phyloP scores from a whole-genome alignment of 1,139 yeast genomes.

The Candida glucosophila region DNA sequence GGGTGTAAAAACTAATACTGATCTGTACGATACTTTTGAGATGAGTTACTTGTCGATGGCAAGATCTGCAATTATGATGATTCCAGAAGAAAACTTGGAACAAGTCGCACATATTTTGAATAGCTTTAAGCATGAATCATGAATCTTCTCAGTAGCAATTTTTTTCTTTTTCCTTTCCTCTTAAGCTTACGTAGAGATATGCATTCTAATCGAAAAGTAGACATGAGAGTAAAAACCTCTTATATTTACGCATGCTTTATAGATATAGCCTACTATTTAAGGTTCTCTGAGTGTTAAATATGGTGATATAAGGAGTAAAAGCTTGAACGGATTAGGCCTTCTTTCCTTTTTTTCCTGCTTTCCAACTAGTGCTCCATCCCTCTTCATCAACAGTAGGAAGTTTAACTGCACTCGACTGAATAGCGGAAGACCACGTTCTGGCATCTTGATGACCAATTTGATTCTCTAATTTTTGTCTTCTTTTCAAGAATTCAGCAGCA shows the following conservation, averaged over 20 bases:
- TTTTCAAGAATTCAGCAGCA: constrained; percentile 81
- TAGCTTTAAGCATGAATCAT: constrained; percentile 1
- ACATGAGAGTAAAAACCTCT: background rate
- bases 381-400: constrained; percentile 51
- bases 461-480: constrained; percentile 64
- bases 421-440: constrained; percentile 60
- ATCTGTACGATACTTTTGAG: constrained; percentile 25
- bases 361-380: constrained; percentile 57
- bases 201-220: background rate
- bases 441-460: constrained; percentile 44
- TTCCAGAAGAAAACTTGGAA: constrained; percentile 45
- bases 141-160: too few relatives aligned
- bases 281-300: too few relatives aligned
- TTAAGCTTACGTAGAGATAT: background rate
- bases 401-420: constrained; percentile 39
- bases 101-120: constrained; percentile 14
- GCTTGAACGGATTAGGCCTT: constrained; percentile 3
- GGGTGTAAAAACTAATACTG: constrained; percentile 15
- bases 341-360: constrained; percentile 49
- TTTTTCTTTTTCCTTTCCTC: constrained; percentile 1
- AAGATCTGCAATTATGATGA: constrained; percentile 49
- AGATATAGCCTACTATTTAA: too few relatives aligned
- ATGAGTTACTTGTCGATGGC: constrained; percentile 62
- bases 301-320: too few relatives aligned
- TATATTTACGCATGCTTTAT: too few relatives aligned